phyloP scores from a whole-genome alignment of 169 alveolate species.

The Eimeria tenella region DNA sequence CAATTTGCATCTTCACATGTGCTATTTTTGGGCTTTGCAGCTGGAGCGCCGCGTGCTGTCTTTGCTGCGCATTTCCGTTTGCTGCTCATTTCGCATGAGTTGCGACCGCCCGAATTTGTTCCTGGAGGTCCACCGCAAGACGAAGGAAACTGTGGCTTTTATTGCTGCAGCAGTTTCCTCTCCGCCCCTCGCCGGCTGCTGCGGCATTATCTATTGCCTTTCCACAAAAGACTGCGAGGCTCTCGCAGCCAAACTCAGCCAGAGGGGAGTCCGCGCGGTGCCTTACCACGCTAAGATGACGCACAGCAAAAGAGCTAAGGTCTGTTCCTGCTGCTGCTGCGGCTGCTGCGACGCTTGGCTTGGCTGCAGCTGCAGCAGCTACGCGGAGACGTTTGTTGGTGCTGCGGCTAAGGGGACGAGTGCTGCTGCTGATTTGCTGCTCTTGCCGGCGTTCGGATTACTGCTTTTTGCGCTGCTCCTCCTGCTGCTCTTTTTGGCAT shows the following conservation, averaged over 20 bases:
- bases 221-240: slow-evolving; percentile 95
- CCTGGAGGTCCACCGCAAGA: slow-evolving; percentile 49
- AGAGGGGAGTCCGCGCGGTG: slow-evolving; percentile 83
- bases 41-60: slow-evolving; percentile 74
- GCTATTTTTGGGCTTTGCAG: too few species aligned
- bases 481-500: not conserved
- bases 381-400: slow-evolving; percentile 16
- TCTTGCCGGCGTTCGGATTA: not conserved
- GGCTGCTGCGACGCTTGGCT: not conserved
- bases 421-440: not conserved
- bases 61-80: not conserved
- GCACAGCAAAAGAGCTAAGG: not conserved
- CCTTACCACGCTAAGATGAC: slow-evolving; percentile 83
- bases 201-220: slow-evolving; percentile 95
- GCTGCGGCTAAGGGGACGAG: not conserved
- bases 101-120: slow-evolving; percentile 72
- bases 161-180: slow-evolving; percentile 24
- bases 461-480: not conserved
- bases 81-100: slow-evolving; percentile 42
- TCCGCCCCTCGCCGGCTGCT: not conserved
- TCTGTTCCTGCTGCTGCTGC: not conserved
- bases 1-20: too few species aligned
- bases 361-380: slow-evolving; percentile 4
- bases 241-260: slow-evolving; percentile 88
- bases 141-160: not conserved